phyloP scores from a whole-genome alignment of 2,329 filamentous ascomycete species.

The Pseudogymnoascus sp. region DNA sequence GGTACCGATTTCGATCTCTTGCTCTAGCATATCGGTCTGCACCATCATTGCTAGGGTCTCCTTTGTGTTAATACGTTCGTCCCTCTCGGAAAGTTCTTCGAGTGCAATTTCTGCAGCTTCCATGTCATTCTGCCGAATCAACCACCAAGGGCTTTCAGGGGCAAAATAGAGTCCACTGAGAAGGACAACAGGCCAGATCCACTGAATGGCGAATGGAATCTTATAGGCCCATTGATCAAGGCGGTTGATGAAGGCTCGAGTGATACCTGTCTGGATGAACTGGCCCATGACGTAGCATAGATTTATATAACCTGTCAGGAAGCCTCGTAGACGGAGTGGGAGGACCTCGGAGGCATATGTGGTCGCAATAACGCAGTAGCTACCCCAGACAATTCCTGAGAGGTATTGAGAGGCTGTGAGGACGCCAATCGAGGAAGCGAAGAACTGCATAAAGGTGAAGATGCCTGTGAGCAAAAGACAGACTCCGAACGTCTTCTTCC shows the following conservation, averaged over 20 bases:
- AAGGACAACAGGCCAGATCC: slow-evolving; percentile 42
- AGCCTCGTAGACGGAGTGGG: slow-evolving; percentile 45
- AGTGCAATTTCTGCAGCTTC: slow-evolving; percentile 33
- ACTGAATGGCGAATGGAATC: slow-evolving; percentile 26
- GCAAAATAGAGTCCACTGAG: slow-evolving; percentile 37
- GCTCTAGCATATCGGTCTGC: slow-evolving; percentile 48
- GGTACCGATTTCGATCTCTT: slow-evolving; percentile 36
- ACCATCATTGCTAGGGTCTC: slow-evolving; percentile 45
- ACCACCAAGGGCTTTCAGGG: slow-evolving; percentile 44
- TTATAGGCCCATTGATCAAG: slow-evolving; percentile 24
- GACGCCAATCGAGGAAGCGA: slow-evolving; percentile 38
- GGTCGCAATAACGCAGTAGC: slow-evolving; percentile 37
- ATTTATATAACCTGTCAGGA: slow-evolving; percentile 44
- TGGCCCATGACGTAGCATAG: slow-evolving; percentile 46
- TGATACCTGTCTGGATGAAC: slow-evolving; percentile 40
- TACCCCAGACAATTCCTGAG: slow-evolving; percentile 42
- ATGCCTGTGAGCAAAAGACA: slow-evolving; percentile 16
- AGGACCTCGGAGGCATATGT: slow-evolving; percentile 41
- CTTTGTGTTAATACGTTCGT: slow-evolving; percentile 30
- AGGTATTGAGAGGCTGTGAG: slow-evolving; percentile 41
- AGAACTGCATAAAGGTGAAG: slow-evolving; percentile 42
- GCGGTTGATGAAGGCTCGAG: slow-evolving; percentile 26
- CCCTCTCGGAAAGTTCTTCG: slow-evolving; percentile 12
- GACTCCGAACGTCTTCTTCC: slow-evolving; percentile 16
- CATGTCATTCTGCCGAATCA: slow-evolving; percentile 37